phyloP scores from a whole-genome alignment of 176 grass and related monocot species.

The Juncus inflexus region DNA sequence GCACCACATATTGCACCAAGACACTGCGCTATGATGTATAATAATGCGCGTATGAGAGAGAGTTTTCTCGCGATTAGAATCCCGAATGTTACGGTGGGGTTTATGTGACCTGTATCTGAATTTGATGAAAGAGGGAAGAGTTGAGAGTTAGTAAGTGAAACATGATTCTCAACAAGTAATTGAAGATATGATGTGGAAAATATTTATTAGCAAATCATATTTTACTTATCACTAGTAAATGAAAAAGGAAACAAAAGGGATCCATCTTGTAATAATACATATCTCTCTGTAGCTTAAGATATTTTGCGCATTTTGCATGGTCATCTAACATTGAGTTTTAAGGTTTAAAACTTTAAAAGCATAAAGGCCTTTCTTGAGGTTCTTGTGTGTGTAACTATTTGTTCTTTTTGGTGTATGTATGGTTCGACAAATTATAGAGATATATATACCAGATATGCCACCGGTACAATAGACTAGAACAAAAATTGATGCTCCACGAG shows the following conservation, averaged over 20 bases:
- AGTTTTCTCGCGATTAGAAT: conserved; percentile 60
- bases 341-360: no score
- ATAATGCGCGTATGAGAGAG: conserved; percentile 42
- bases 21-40: conserved; percentile 79
- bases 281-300: no score
- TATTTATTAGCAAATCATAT: no score
- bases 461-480: conserved; percentile 75
- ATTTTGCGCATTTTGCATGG: no score
- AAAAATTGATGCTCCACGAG: conserved; percentile 85
- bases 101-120: conserved; percentile 66
- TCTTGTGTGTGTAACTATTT: no score
- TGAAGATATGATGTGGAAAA: background rate
- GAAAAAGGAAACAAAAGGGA: no score
- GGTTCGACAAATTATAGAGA: background rate
- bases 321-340: no score
- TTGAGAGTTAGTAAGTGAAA: background rate
- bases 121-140: background rate
- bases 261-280: no score
- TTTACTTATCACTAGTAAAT: no score
- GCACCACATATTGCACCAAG: conserved; percentile 75
- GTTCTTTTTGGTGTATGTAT: background rate
- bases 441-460: conserved; percentile 52
- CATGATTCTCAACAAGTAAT: background rate
- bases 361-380: no score
- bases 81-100: conserved; percentile 79